Conservation (phyloP, 192 early-diverging fungal genomes). For the Coemansia pectinata region DNA sequence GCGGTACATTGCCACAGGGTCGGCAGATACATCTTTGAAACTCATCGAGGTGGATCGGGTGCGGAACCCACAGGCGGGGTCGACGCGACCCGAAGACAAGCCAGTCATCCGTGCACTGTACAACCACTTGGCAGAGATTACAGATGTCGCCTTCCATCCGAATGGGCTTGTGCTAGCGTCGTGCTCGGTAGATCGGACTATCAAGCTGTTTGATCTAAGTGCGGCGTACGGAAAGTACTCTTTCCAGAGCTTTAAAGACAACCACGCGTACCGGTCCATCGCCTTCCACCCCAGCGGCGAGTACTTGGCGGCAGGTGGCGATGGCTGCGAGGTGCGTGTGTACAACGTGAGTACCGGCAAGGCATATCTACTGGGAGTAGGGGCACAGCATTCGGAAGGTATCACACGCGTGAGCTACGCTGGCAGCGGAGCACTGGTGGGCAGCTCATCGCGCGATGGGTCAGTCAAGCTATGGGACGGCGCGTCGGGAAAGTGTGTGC, state of each 20-base stretch:
- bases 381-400: constrained; percentile 41
- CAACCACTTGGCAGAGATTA: constrained; percentile 80
- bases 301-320: constrained; percentile 76
- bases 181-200: constrained; percentile 79
- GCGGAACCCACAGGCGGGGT: constrained; percentile 57
- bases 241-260: constrained; percentile 84
- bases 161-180: constrained; percentile 88
- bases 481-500: constrained; percentile 71
- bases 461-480: constrained; percentile 86
- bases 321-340: constrained; percentile 77
- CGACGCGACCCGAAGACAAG: constrained; percentile 70
- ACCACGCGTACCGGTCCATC: constrained; percentile 74
- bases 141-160: constrained; percentile 88
- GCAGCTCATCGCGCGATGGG: constrained; percentile 80
- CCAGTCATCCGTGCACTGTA: constrained; percentile 89
- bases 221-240: constrained; percentile 78
- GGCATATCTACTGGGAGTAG: constrained; percentile 65
- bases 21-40: constrained; percentile 85
- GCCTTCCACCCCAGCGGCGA: constrained; percentile 94
- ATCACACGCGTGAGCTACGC: constrained; percentile 74
- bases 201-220: constrained; percentile 90
- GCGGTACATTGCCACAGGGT: constrained; percentile 85
- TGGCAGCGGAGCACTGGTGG: constrained; percentile 68
- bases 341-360: constrained; percentile 86
- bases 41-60: constrained; percentile 86